phyloP scores from a whole-genome alignment of 345 rosid species.

The Lepidium africanum region DNA sequence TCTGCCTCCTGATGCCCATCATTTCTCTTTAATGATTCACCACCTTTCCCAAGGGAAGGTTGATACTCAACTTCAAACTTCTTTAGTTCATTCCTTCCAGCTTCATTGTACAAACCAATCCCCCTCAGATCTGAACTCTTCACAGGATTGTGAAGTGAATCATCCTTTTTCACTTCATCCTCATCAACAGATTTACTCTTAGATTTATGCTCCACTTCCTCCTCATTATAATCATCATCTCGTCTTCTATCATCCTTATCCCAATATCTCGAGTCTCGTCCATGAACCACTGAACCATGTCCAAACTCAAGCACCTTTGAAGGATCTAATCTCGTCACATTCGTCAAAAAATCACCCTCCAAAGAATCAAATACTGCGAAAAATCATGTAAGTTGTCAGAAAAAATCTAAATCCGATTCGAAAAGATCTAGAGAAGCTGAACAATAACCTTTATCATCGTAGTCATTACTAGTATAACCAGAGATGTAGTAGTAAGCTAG shows the following conservation, averaged over 20 bases:
- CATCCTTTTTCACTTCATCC: slow-evolving; percentile 33
- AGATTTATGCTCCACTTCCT: slow-evolving; percentile 35
- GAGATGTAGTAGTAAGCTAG: slow-evolving; percentile 63
- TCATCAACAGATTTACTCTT: slow-evolving; percentile 13
- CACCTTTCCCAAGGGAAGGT: slow-evolving; percentile 51
- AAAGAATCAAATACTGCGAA: slow-evolving; percentile 13
- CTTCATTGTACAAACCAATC: slow-evolving; percentile 75
- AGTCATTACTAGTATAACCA: slow-evolving; percentile 16
- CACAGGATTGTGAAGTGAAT: background rate
- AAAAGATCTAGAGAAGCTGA: background rate
- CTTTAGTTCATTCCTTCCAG: slow-evolving; percentile 72
- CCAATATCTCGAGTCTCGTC: slow-evolving; percentile 89
- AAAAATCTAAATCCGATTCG: background rate
- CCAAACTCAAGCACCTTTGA: slow-evolving; percentile 67
- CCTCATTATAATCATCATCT: slow-evolving; percentile 77
- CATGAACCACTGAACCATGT: slow-evolving; percentile 53
- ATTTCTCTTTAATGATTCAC: slow-evolving; percentile 19
- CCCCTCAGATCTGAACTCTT: slow-evolving; percentile 32
- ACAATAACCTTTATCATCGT: slow-evolving; percentile 35
- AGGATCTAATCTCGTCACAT: slow-evolving; percentile 62
- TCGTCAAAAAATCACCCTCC: slow-evolving; percentile 66
- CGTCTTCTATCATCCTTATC: slow-evolving; percentile 94
- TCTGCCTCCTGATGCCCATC: slow-evolving; percentile 26
- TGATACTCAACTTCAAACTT: slow-evolving; percentile 78
- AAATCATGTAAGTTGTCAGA: background rate